Evolutionary conservation across 2,329 filamentous ascomycete genomes (phyloP), one percentile per base, ranked within the genome.

Genomic region (Xylariaceae sp.): DNA sequence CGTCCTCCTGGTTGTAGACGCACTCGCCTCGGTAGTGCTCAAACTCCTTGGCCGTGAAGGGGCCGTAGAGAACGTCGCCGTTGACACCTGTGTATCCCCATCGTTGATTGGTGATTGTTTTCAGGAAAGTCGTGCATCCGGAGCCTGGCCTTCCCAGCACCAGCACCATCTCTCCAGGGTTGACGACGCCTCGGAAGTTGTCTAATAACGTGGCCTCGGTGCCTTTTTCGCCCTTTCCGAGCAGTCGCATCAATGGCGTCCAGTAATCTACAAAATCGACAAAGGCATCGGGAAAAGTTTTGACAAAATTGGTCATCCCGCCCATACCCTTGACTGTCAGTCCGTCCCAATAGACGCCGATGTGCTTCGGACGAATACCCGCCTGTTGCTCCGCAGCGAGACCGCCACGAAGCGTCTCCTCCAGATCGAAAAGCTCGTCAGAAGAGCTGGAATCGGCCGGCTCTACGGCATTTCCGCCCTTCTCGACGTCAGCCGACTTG

Each of bases 121-220:
- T 84, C 41, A 86, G 71, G 50, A 86, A 85, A 0, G 82, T 83
- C 1, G 81, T 83, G 58, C 83, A 87, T 19, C 83, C 83, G 1
- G 78, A 82, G 0, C 87, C 87, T 0, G 88, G 88, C 47, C 82
- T 78, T 17, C 88, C 88, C 6, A 94, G 71, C 0, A 94, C 88
- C 2, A 94, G 71, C 0, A 91, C 77, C 89, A 95, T 95, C 69
- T 95, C 89, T 1, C 89, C 90, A 0, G 88, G 86, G 49, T 83
- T 81, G 42, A 81, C 79, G 1, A 86, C 73, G 24, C 84, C 85
- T 38, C 72, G 73, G 66, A 90, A 93, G 49, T 78, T 71, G 47
- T 87, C 74, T 18, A 95, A 66, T 34, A 95, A 82, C 4, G 87
- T 83, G 31, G 83, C 77, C 59, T 94, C 85, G 24, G 70, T 71